A percentile compares a stretch with the other conserved stretches of the same genome.
These are phyloP conservation scores for Teunomyces barrocoloradensis DNA, from an alignment of 805 yeast species.

Conservation along the genomic window DNA sequence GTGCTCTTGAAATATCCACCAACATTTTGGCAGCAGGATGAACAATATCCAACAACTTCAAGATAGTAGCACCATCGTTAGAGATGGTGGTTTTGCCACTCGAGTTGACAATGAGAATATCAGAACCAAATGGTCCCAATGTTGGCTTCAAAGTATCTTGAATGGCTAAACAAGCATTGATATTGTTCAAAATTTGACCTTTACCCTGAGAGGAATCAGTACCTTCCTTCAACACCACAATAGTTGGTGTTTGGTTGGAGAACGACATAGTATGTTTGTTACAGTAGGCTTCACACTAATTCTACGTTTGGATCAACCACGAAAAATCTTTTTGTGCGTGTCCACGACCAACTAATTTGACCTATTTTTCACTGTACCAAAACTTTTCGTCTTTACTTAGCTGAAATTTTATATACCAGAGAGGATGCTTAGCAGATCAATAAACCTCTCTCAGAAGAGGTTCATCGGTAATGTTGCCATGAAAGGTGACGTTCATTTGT, in stretches of 20 bases:
- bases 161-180: conserved; percentile 95
- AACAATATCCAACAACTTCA: conserved; percentile 87
- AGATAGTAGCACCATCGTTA: conserved; percentile 96
- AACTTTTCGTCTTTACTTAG: background rate
- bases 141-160: conserved; percentile 95
- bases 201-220: conserved; percentile 96
- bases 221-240: conserved; percentile 96
- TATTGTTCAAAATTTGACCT: conserved; percentile 92
- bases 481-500: conserved; percentile 40
- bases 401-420: background rate
- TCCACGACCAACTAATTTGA: conserved; percentile 8
- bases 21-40: conserved; percentile 98
- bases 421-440: conserved; percentile 1
- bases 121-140: conserved; percentile 96
- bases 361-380: conserved; percentile 2
- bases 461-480: conserved; percentile 3
- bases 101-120: conserved; percentile 80
- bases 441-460: conserved; percentile 3
- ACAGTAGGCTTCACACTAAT: background rate
- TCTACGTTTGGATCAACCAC: conserved; percentile 4
- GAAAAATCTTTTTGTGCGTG: conserved; percentile 4
- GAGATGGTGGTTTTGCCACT: conserved; percentile 91
- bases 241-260: conserved; percentile 95
- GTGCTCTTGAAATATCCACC: conserved; percentile 92
- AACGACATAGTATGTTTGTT: conserved; percentile 58